These are phyloP conservation scores for Pilatotrama ljubarskyi DNA, from an alignment of 768 basidiomycete genomes.

Conservation along the genomic window DNA sequence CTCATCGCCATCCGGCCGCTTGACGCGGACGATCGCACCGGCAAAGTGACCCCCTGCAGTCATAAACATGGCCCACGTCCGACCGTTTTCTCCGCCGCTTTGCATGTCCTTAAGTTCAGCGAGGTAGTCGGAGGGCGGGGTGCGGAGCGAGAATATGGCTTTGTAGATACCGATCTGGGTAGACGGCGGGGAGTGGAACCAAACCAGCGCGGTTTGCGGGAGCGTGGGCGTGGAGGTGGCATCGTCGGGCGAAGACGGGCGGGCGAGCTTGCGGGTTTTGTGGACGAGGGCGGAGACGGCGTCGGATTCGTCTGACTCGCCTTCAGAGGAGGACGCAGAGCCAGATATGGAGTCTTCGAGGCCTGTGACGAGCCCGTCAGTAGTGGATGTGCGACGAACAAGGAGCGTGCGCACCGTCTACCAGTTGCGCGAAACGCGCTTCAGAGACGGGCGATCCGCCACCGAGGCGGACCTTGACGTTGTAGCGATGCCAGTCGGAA, in stretches of 20 bases:
- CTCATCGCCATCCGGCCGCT: constrained; percentile 44
- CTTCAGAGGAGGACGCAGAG: constrained; percentile 73
- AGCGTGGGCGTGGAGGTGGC: constrained; percentile 35
- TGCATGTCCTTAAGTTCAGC: constrained; percentile 69
- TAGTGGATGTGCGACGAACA: background rate
- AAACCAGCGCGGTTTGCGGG: constrained; percentile 71
- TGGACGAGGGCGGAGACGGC: constrained; percentile 65
- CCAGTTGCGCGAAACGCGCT: constrained; percentile 68
- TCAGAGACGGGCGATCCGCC: constrained; percentile 67
- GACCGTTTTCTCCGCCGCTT: constrained; percentile 46
- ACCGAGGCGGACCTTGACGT: constrained; percentile 78
- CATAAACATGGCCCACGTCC: constrained; percentile 95
- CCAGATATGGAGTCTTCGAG: constrained; percentile 91
- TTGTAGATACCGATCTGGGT: constrained; percentile 92
- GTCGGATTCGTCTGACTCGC: constrained; percentile 59
- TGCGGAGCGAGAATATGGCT: constrained; percentile 59
- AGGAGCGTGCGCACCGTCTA: constrained; percentile 63
- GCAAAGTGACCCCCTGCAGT: constrained; percentile 98
- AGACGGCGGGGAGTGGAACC: constrained; percentile 86
- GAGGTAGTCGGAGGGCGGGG: constrained; percentile 50
- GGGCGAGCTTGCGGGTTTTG: constrained; percentile 27
- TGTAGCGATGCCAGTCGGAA: constrained; percentile 98
- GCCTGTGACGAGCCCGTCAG: constrained; percentile 37
- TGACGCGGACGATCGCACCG: constrained; percentile 80
- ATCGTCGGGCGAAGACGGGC: constrained; percentile 49